Percentiles rank a stretch among this genome's conserved stretches.
These are phyloP conservation scores for Testicularia cyperi DNA, from an alignment of 1,284 basidiomycete species.

Conservation along the genomic window DNA sequence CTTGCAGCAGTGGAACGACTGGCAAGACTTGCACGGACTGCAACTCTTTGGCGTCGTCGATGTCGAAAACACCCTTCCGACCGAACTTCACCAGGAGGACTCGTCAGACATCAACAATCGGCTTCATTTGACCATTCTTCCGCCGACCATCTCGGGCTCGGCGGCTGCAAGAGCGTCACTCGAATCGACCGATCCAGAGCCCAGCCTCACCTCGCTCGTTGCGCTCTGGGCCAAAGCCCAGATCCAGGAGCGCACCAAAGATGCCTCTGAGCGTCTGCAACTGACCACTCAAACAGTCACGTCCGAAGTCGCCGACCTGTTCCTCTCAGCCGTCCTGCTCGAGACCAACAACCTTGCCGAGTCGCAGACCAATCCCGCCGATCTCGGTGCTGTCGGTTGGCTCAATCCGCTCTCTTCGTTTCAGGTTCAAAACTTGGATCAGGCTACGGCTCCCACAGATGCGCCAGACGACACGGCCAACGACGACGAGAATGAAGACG, in stretches of 20 bases:
- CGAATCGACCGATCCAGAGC: constrained; percentile 16
- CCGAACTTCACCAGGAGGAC: constrained; percentile 14
- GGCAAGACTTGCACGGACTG: constrained; percentile 28
- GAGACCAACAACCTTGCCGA: constrained; percentile 29
- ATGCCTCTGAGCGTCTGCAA: background rate
- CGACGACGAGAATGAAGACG: constrained; percentile 18
- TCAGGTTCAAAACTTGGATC: constrained; percentile 1
- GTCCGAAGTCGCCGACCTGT: constrained; percentile 16
- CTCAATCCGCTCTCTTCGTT: constrained; percentile 26
- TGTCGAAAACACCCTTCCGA: constrained; percentile 15
- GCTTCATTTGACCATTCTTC: constrained; percentile 20
- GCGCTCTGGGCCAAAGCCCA: constrained; percentile 26
- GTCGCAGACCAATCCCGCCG: constrained; percentile 23
- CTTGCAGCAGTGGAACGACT: constrained; percentile 17
- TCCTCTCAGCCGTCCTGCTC: constrained; percentile 26
- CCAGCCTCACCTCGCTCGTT: constrained; percentile 22
- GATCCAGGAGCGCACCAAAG: background rate
- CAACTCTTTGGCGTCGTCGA: constrained; percentile 33
- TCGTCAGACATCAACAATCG: constrained; percentile 19
- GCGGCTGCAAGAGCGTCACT: too few species aligned
- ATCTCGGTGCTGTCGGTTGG: constrained; percentile 38
- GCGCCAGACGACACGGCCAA: constrained; percentile 17
- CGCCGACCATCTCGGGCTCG: constrained; percentile 6
- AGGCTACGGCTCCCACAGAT: constrained; percentile 10
- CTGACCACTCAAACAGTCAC: constrained; percentile 1